These are phyloP conservation scores for Fusarium sp. DNA, from an alignment of 2,329 filamentous ascomycete genomes.

Conservation along the genomic window DNA sequence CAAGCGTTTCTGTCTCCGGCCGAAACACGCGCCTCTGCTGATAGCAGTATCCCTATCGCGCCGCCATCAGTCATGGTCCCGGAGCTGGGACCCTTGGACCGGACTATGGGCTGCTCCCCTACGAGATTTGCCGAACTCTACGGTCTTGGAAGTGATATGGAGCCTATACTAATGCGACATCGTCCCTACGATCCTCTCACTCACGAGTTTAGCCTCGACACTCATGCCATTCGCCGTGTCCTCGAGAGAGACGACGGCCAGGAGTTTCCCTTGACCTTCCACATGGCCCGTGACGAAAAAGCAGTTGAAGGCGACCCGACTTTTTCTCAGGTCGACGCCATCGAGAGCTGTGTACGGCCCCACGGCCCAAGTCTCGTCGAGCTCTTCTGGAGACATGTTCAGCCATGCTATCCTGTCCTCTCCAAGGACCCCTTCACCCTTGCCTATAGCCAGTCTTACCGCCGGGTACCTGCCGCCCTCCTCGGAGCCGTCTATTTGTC, in stretches of 20 bases:
- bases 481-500: conserved; percentile 69
- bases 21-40: conserved; percentile 46
- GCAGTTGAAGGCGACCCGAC: conserved; percentile 48
- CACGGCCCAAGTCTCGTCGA: conserved; percentile 71
- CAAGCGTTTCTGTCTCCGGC: conserved; percentile 47
- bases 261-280: conserved; percentile 53
- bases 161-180: conserved; percentile 53
- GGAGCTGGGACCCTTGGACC: conserved; percentile 35
- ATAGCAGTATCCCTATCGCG: conserved; percentile 35
- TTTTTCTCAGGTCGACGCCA: conserved; percentile 54
- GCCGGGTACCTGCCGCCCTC: conserved; percentile 65
- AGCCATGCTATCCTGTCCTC: conserved; percentile 66
- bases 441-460: conserved; percentile 64
- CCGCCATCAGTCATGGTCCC: conserved; percentile 38
- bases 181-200: conserved; percentile 66
- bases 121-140: conserved; percentile 52
- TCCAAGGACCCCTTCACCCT: conserved; percentile 68
- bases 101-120: conserved; percentile 46
- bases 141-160: conserved; percentile 53
- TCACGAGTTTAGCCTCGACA: conserved; percentile 63
- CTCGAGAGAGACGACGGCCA: conserved; percentile 61
- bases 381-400: conserved; percentile 72
- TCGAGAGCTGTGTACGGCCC: conserved; percentile 70
- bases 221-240: conserved; percentile 71
- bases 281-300: conserved; percentile 52